Base-by-base conservation (phyloP, 2,329 filamentous ascomycete species). In the Pezicula radicicola region DNA sequence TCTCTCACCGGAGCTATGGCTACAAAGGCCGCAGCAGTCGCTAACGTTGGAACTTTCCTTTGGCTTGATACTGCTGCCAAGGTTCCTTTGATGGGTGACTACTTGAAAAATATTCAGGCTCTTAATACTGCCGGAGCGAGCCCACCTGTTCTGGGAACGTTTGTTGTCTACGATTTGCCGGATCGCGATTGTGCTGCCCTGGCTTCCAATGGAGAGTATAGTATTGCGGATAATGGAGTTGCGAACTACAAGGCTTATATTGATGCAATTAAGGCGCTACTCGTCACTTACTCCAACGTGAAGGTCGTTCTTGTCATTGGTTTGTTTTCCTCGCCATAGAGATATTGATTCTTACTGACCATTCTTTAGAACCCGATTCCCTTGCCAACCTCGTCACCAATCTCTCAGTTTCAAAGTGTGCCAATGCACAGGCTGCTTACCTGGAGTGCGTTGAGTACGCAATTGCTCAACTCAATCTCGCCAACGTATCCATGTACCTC, bases 311-410 rank as follows among this genome's bases (percentile, higher is more conserved):
- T 81, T 12, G 67, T 79, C 44, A 73, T 80, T 47, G 76, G 75
- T 77, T 53, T 53, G 67, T 55, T 5, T 16, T 27, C 3, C n/a
- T 4, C 7, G 27, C 15, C 10, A 8, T 13, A 12, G 27, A 21
- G 12, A 13, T 4, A 35, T 35, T 7, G 19, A 30, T 19, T 9
- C 8, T 18, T 27, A 48, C 57, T 55, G 37, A 57, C 21, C 33
- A 40, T 18, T 4, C 1, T 10, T 59, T 61, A 63, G 82, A 86
- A 65, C 83, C 83, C 45, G 82, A 85, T 68, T 83, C 77, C 48
- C 71, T 85, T 39, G 80, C 79, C 51, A 86, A 85, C 68, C 67
- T 85, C 59, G 76, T 85, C 40, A 85, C 83, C 63, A 85, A 85
- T 69, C 58, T 76, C 59, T 71, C 72, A 58, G 73, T 82, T 16